These are phyloP conservation scores for Achaetomium macrosporum DNA, from an alignment of 2,329 filamentous ascomycete genomes.

Conservation along the genomic window DNA sequence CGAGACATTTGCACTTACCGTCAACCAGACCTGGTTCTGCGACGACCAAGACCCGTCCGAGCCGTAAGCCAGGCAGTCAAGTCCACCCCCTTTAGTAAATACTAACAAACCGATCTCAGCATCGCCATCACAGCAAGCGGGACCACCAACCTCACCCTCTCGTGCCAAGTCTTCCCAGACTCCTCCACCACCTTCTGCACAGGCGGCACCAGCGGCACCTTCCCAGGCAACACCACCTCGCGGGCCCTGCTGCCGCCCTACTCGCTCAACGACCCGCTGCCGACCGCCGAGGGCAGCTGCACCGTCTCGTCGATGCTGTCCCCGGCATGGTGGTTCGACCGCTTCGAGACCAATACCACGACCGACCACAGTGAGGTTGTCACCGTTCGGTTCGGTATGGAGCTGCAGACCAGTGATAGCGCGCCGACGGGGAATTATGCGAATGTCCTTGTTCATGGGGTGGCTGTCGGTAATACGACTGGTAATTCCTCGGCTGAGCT, in stretches of 20 bases:
- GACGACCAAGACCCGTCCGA: constrained; percentile 20
- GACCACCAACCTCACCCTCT: constrained; percentile 15
- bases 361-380: background rate
- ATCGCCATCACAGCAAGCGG: constrained; percentile 17
- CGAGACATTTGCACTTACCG: constrained; percentile 7
- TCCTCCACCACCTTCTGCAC: constrained; percentile 19
- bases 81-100: background rate
- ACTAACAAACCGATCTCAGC: background rate
- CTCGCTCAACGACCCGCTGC: constrained; percentile 23
- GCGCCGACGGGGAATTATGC: constrained; percentile 6
- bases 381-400: constrained; percentile 19
- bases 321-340: constrained; percentile 22
- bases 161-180: constrained; percentile 11
- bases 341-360: constrained; percentile 16
- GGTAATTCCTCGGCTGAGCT: background rate
- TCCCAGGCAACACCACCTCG: constrained; percentile 11
- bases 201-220: constrained; percentile 10
- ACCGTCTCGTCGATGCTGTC: constrained; percentile 23
- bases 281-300: constrained; percentile 17
- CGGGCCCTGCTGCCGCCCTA: constrained; percentile 18
- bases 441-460: constrained; percentile 10
- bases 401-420: constrained; percentile 9
- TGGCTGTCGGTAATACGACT: constrained; percentile 6
- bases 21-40: constrained; percentile 27
- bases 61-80: constrained; percentile 16